Base-by-base conservation (phyloP, 176 grass and related monocot species). In the Leersia perrieri region DNA sequence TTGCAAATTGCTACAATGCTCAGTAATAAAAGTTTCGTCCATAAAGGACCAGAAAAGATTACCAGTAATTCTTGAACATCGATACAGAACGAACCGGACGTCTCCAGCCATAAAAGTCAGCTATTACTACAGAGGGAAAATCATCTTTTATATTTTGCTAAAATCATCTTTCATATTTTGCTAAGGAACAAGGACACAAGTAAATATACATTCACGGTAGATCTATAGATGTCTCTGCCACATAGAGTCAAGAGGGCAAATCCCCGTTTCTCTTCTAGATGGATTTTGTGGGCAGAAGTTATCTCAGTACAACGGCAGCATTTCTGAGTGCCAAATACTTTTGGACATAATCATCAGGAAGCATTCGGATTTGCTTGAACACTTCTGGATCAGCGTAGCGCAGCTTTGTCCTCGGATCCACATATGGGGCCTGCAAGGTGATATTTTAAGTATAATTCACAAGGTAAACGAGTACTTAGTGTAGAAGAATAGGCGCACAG, bases 321-420 rank as follows among this genome's bases (percentile, higher is more conserved):
- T 97, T 97, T 78, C 94, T 88, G 64, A 94, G 64, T 3, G 91
- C 60, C 29, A 97, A 78, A 68, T 94, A 97, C n/a, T 85, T 87
- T 51, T 97, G 94, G 28, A 97, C 87, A 53, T 94, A 85, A 33
- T 97, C 94, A 49, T 94, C 62, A 3, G 90, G 89, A 31, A 97
- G 89, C 75, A 76, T 94, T 92, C 95, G 80, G 68, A 97, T 73
- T 38, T 80, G 95, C 84, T 82, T 97, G 85, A 97, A 97, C 38
- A 94, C 92, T 74, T 90, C 92, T 20, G 92, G 95, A 71, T 91
- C 82, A 15, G 88, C 60, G 11, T 94, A 98, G 1, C 92, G 85
- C 40, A 98, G 66, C 32, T 90, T 94, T 75, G 95, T 98, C 84
- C 95, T 92, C 1, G 95, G 95, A 88, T 98, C 95, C 36, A 92